Evolutionary conservation across 345 rosid species (phyloP), one percentile per base, ranked within the genome.

Genomic region (Trapa bicornis): DNA sequence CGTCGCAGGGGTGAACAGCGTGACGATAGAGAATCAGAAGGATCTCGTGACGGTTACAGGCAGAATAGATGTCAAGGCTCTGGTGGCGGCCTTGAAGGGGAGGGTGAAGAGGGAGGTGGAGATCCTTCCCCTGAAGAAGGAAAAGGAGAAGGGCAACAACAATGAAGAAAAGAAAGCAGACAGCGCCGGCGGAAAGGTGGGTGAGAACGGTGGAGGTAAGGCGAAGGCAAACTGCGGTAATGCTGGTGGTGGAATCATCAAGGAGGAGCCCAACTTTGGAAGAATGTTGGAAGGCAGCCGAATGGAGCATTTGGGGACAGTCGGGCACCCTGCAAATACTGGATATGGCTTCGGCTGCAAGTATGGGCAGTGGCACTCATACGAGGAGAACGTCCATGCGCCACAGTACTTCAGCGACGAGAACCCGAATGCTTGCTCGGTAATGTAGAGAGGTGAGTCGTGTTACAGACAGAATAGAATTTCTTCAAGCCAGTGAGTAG

Each of bases 31-130:
- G 71, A 72, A 48, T 67, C 70, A 66, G 66, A 82, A 78, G 80
- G 84, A 82, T 42, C 63, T 75, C 62, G 79, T 80, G 47, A 72
- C 79, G 65, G 84, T 82, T 70, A 78, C 75, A 48, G 86, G 86
- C 54, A 69, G 77, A 0, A 76, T 82, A 79, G 84, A 82, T 68
- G 79, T 68, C 12, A 76, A 80, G 65, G 80, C 71, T 6, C 65
- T 82, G 75, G 65, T 66, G 1, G 79, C 64, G 60, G 39, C 63
- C 12, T 35, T 82, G 67, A 76, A 65, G 75, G 74, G 69, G 66
- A 78, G 60, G 38, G 69, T 82, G 47, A 82, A 78, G 77, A 66
- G 80, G 48, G 16, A 47, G 6, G 43, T 41, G 43, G 43, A 41
- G 43, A 8, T 41, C 43, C 4, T 41, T 41, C 43, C 43, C 43